Evolutionary conservation across 768 basidiomycete species (phyloP), one percentile per base, ranked within the genome.

Genomic region (Tephrocybe sp.): DNA sequence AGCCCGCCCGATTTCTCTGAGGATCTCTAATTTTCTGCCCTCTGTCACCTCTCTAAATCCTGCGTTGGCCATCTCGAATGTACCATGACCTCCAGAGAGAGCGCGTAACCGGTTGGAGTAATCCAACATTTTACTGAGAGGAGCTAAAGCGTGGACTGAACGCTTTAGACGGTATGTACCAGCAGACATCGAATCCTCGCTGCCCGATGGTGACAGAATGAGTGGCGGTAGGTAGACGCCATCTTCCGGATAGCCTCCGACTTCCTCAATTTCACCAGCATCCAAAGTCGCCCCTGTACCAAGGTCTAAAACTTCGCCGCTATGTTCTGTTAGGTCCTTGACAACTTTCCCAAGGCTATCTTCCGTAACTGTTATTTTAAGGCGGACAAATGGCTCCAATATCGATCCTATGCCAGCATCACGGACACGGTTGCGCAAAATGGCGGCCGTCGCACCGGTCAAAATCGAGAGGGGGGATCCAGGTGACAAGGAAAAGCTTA

Each of bases 321-420:
- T 82, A 52, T 86, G 79, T 62, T 92, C 90, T 9, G 86, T 87
- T n/a, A 94, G 69, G 58, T 94, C 92, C 60, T 86, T 89, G 38
- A 92, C 80, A 18, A 89, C 82, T 58, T 83, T 88, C 19, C 92
- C 90, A 2, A 93, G 70, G 49, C 73, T 74, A 51, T 84, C 80
- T 54, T 86, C 85, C 21, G 74, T 72, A 6, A 90, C 81, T 13
- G 79, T 79, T 38, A 90, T 75, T 56, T 84, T 90, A 55, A 92
- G 69, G 25, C 70, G 69, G 21, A 90, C 76, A 55, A 81, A 93
- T 9, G 92, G 91, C 61, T 94, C 92, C 65, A 92, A 75, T 35
- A 94, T 65, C 3, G 87, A 75, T 1, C 91, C 92, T 59, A 81
- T 75, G 9, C 86, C 86, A 3, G 82, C 80, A 25, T 76, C 74